phyloP scores from a whole-genome alignment of 2,329 filamentous ascomycete genomes.

The Gliomastix tumulicola region DNA sequence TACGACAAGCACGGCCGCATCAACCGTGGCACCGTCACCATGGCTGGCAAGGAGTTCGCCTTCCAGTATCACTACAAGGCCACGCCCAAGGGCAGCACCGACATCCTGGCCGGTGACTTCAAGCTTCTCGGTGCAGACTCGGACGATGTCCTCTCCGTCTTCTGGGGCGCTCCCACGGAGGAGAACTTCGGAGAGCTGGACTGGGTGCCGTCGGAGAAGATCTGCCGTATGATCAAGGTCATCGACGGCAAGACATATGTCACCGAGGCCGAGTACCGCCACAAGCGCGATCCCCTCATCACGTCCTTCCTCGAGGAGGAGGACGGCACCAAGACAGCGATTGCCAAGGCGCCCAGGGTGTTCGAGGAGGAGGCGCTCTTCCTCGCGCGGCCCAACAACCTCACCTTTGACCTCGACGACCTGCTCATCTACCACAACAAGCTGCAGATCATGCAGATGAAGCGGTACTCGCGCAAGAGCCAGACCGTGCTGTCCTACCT shows the following conservation, averaged over 20 bases:
- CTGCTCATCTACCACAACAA: slow-evolving; percentile 22
- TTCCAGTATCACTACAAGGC: slow-evolving; percentile 27
- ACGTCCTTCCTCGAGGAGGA: slow-evolving; percentile 18
- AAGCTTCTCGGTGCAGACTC: slow-evolving; percentile 9
- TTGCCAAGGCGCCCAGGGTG: slow-evolving; percentile 13
- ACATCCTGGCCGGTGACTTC: slow-evolving; percentile 23
- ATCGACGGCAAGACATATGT: slow-evolving; percentile 15
- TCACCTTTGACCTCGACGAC: slow-evolving; percentile 24
- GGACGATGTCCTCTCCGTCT: slow-evolving; percentile 20
- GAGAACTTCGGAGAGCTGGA: slow-evolving; percentile 17
- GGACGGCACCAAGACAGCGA: slow-evolving; percentile 9
- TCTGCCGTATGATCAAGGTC: slow-evolving; percentile 22
- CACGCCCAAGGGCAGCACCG: slow-evolving; percentile 19
- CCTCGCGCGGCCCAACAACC: slow-evolving; percentile 15
- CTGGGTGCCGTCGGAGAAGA: slow-evolving; percentile 25
- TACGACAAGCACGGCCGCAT: slow-evolving; percentile 26
- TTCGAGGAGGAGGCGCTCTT: slow-evolving; percentile 20
- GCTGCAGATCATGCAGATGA: slow-evolving; percentile 16
- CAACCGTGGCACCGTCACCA: slow-evolving; percentile 16
- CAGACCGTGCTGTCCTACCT: slow-evolving; percentile 12
- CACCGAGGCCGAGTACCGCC: slow-evolving; percentile 23
- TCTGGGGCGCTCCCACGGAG: slow-evolving; percentile 21
- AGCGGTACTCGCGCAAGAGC: slow-evolving; percentile 9
- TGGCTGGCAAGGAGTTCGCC: slow-evolving; percentile 17
- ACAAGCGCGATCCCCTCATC: slow-evolving; percentile 26